phyloP scores from a whole-genome alignment of 352 stramenopile genomes.

The Hyaloperonospora brassicae region DNA sequence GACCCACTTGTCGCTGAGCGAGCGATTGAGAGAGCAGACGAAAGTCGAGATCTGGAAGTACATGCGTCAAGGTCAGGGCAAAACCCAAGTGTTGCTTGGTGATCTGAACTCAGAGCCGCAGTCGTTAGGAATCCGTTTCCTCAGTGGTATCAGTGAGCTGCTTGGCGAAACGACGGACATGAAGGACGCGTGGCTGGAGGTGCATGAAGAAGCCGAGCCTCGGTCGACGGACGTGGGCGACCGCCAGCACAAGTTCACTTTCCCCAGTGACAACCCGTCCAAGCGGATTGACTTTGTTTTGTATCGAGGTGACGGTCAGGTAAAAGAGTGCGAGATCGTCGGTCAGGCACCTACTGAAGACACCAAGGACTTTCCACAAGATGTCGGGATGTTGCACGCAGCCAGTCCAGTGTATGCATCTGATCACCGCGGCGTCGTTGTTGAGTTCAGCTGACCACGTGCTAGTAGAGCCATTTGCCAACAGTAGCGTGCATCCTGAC shows the following conservation, averaged over 20 bases:
- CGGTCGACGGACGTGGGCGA: conserved; percentile 40
- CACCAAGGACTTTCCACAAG: conserved; percentile 40
- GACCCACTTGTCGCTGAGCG: conserved; percentile 77
- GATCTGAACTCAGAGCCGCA: conserved; percentile 85
- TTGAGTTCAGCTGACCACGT: conserved; percentile 38
- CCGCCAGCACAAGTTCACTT: conserved; percentile 62
- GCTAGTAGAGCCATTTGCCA: too few species aligned
- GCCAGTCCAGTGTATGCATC: conserved; percentile 80
- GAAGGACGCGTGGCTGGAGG: conserved; percentile 66
- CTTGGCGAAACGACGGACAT: conserved; percentile 56
- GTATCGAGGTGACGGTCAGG: conserved; percentile 51
- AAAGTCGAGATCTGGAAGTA: conserved; percentile 79
- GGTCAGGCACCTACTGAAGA: conserved; percentile 63
- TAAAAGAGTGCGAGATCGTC: conserved; percentile 67
- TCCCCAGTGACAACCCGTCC: conserved; percentile 71
- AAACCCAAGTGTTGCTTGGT: conserved; percentile 70
- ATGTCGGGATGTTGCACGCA: conserved; percentile 71
- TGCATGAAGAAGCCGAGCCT: conserved; percentile 50
- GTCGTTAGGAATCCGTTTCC: conserved; percentile 66
- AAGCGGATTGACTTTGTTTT: conserved; percentile 87
- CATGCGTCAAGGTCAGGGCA: conserved; percentile 52
- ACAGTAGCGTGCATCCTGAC: too few species aligned
- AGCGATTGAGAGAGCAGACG: conserved; percentile 60
- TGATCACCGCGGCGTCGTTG: conserved; percentile 78
- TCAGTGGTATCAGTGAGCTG: conserved; percentile 53